Base-by-base conservation (phyloP, 129 eudicot species). In the Flaveria sonorensis region DNA sequence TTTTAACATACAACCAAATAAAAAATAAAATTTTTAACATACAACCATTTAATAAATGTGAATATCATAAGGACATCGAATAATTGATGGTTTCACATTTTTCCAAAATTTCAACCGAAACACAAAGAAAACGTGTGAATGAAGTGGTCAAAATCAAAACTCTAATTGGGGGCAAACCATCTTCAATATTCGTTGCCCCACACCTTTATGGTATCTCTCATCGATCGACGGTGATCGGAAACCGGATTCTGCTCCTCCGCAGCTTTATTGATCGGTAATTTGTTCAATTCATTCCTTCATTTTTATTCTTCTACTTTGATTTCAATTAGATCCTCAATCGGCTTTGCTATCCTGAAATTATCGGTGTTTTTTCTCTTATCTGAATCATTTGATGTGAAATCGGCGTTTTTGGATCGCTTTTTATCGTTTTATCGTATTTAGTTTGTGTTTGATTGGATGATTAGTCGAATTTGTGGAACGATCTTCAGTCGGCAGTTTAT, bases 181-280 rank as follows among this genome's bases (percentile, higher is more conserved):
- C 66, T 76, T 24, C 77, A 39, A 79, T 79, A 60, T 78, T 53
- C 74, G 14, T 52, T 68, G 68, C 32, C 47, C 26, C 51, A 36
- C 71, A 75, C 19, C 30, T 24, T 60, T 60, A 75, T 50, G 62
- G 32, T 65, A 42, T 26, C 59, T 55, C 52, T 68, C 81, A 47
- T 28, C 23, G 19, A 68, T 68, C 30, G 32, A 67, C 81, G 79
- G 70, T 74, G 23, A 45, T 60, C 74, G 73, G n/a, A 68, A 66
- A 66, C 79, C n/a, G 12, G 15, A 23, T 64, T 75, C 71, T 46
- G 52, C 71, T 45, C 70, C 79, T 65, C 51, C 60, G 50, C 65
- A 53, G 10, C 53, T 24, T 66, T 51, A 23, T 66, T 48, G 16
- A 66, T 76, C 81, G 81, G 81, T 78, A 78, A 78, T 67, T 52